Evolutionary conservation across 169 alveolate species (phyloP).

Genomic region (Perkinsus marinus): DNA sequence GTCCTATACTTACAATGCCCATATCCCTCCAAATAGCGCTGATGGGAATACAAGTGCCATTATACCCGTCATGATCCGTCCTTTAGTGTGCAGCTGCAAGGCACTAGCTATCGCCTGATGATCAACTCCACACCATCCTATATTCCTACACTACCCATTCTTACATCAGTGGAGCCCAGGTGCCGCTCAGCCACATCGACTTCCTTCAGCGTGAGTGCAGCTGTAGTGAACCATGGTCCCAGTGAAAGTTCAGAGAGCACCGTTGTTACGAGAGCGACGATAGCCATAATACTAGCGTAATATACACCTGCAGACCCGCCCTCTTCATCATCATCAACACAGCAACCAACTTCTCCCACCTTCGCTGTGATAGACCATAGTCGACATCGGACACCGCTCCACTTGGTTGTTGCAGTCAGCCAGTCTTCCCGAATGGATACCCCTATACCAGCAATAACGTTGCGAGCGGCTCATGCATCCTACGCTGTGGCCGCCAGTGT

Average conservation of each 20-base stretch:
- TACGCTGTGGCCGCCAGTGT: not conserved
- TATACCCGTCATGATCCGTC: not conserved
- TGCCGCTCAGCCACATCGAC: not conserved
- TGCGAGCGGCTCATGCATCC: not conserved
- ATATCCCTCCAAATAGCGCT: not conserved
- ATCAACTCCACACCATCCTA: not conserved
- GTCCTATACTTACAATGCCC: not conserved
- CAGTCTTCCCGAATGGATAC: not conserved
- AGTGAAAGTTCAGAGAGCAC: not conserved
- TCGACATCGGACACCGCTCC: not conserved
- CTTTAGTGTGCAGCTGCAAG: not conserved
- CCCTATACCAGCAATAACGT: not conserved
- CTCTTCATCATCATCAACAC: not conserved
- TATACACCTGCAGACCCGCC: not conserved
- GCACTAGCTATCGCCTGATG: not conserved
- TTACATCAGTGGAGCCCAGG: not conserved
- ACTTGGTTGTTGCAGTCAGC: not conserved
- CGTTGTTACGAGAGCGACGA: not conserved
- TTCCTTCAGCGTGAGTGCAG: not conserved
- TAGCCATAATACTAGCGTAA: not conserved
- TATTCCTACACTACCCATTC: not conserved
- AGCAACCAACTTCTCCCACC: not conserved
- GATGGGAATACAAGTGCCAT: not conserved
- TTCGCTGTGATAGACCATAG: not conserved
- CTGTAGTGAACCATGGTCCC: not conserved